These are phyloP conservation scores for Cyberlindnera mississippiensis DNA, from an alignment of 805 yeast genomes.

Conservation along the genomic window DNA sequence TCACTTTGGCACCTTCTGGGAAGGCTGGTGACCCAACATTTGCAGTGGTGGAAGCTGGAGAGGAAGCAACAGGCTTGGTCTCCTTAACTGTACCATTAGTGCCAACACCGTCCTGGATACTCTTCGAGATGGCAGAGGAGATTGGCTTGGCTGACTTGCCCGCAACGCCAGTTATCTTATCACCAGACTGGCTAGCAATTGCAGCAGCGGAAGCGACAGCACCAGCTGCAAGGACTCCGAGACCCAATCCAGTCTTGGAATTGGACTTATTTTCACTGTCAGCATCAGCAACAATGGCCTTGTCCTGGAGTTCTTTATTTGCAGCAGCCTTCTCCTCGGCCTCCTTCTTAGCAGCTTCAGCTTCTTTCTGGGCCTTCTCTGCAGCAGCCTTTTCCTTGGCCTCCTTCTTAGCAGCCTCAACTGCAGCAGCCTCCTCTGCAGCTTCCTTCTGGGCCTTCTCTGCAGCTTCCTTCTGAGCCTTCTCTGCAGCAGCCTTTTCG, in stretches of 20 bases:
- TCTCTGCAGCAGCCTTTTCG: conserved; percentile 4
- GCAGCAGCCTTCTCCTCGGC: neutral
- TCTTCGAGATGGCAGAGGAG: neutral
- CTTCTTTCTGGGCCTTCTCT: too few species aligned
- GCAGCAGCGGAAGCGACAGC: conserved; percentile 15
- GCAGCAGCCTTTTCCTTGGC: neutral
- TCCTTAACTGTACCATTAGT: conserved; percentile 1
- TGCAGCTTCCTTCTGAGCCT: conserved; percentile 2
- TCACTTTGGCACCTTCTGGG: conserved; percentile 1
- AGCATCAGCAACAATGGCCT: too few species aligned
- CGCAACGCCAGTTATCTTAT: conserved; percentile 12
- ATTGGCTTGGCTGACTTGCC: conserved; percentile 7
- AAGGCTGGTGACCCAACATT: conserved; percentile 2
- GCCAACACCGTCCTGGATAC: conserved; percentile 1
- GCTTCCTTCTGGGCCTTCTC: conserved; percentile 4
- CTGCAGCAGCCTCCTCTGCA: too few species aligned
- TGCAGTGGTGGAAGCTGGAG: neutral
- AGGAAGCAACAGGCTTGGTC: neutral
- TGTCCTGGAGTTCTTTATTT: too few species aligned
- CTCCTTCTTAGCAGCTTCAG: too few species aligned
- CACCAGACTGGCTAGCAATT: conserved; percentile 8
- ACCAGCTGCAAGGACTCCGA: conserved; percentile 14
- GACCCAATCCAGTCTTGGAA: neutral
- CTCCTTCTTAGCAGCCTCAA: neutral
- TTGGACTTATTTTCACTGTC: conserved; percentile 1